Evolutionary conservation across 345 rosid species (phyloP), one percentile per base, ranked within the genome.

Genomic region (Hibiscus mutabilis): DNA sequence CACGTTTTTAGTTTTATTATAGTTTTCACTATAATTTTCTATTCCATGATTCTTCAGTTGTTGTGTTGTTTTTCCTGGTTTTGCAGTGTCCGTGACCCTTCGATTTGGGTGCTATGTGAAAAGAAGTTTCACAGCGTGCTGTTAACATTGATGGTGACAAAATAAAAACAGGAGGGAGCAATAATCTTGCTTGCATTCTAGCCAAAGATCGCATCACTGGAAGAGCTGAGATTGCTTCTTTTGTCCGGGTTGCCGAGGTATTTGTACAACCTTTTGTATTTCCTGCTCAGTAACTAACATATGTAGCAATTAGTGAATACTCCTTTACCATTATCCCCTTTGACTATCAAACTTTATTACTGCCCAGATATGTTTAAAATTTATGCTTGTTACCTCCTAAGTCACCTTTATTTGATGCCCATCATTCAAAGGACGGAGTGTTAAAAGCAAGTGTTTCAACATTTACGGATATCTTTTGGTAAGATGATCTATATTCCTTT

Each of bases 161-260:
- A 84, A 75, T 93, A 75, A 88, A 78, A 87, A 93, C 98, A 68
- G 71, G 76, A 8, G 85, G 82, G 67, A 86, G 84, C 73, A 85
- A 85, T 79, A 82, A 80, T 85, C 79, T 87, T 61, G 97, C 91
- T 27, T 93, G 98, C 83, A 86, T 93, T 82, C 93, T 84, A 73
- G 98, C 90, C 65, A 93, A 91, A 79, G 96, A 93, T 81, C 90
- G 85, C 69, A 74, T 83, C 72, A 88, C 82, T 72, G 98, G 96
- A 73, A 89, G 90, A 78, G 76, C 72, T 46, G 98, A 88, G 84
- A 82, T 93, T 76, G 98, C 97, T 82, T 77, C 96, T 61, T 93
- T 97, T 81, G 81, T 93, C 79, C 86, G 86, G 79, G 91, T 93
- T 76, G 89, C 94, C 42, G 97, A 93, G 98, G 97, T 93, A 86